Evolutionary conservation across 2,329 filamentous ascomycete species (phyloP), one percentile per base, ranked within the genome.

Genomic region (Dactylonectria macrodidyma): DNA sequence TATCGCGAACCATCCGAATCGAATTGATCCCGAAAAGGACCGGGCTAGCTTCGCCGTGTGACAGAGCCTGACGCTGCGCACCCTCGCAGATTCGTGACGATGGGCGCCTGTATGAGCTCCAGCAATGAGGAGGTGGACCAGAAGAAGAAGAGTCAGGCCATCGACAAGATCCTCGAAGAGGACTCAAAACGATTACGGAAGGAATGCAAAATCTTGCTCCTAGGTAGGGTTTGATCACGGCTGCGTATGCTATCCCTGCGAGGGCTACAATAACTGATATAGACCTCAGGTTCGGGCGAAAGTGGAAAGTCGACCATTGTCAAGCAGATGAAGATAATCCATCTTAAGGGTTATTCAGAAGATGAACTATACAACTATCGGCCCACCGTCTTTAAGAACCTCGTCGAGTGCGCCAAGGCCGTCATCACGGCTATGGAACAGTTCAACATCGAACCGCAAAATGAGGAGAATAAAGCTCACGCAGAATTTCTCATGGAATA

Each of bases 321-420:
- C 75, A 99, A 99, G 84, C 96, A 99, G 87, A 99, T 99, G 96
- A 99, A 98, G 84, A 99, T 99, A 76, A 98, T 99, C 78, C 96
- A 99, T 79, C 92, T 98, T 77, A 97, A 98, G 84, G 96, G 96
- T 68, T 99, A 99, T 83, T 95, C 94, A 11, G 91, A 94, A 74
- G 95, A 98, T 77, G 96, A 99, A 82, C 88, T 98, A 57, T 93
- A 93, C 77, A 92, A 97, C 80, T 98, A 98, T 85, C 93, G 96
- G 67, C 90, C 97, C 70, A 98, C 96, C 38, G 95, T 99, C 68
- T 99, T 97, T 86, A 99, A 99, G 84, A 99, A 99, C 81, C 87
- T 99, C 67, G 89, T 98, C 75, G 96, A 99, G 83, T 99, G 96
- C 86, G 94, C 95, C 74, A 98, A 97, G 80, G 93, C 95, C 58